These are phyloP conservation scores for Colletotrichum coccodes DNA, from an alignment of 2,329 filamentous ascomycete species.

Conservation along the genomic window DNA sequence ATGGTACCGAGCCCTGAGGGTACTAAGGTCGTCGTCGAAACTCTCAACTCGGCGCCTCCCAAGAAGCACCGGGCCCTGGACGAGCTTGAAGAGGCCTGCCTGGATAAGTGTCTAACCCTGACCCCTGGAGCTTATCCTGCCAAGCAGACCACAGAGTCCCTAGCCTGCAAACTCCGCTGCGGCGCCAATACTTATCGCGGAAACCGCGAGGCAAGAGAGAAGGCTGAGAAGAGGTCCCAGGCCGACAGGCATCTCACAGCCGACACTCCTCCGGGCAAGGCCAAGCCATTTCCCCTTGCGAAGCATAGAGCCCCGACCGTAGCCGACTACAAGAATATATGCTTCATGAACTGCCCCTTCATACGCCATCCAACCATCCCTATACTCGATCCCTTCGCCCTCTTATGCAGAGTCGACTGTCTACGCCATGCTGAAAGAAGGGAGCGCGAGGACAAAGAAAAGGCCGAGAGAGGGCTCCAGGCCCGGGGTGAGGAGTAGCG, in stretches of 20 bases:
- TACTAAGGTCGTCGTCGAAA: neutral
- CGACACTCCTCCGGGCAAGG: too few relatives aligned
- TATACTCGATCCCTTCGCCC: too few relatives aligned
- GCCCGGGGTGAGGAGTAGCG: neutral
- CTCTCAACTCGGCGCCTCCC: neutral
- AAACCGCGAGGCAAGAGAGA: too few relatives aligned
- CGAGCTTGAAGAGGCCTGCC: neutral
- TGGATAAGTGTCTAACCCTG: neutral
- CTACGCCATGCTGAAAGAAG: neutral
- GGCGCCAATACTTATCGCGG: neutral
- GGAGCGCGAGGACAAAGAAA: neutral
- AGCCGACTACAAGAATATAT: too few relatives aligned
- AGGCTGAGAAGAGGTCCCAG: neutral
- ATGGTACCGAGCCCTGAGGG: too few relatives aligned
- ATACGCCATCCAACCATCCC: too few relatives aligned
- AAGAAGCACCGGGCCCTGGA: neutral
- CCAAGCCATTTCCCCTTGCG: too few relatives aligned
- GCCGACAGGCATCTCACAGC: accelerated
- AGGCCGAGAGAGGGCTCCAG: too few relatives aligned
- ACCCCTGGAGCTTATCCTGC: neutral
- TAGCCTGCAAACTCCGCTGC: neutral
- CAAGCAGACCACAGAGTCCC: neutral
- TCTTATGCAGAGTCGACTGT: too few relatives aligned
- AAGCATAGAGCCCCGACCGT: too few relatives aligned
- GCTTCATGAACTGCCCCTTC: too few relatives aligned